These are phyloP conservation scores for Lichtheimia corymbifera DNA, from an alignment of 371 early-diverging fungal species.

Conservation along the genomic window DNA sequence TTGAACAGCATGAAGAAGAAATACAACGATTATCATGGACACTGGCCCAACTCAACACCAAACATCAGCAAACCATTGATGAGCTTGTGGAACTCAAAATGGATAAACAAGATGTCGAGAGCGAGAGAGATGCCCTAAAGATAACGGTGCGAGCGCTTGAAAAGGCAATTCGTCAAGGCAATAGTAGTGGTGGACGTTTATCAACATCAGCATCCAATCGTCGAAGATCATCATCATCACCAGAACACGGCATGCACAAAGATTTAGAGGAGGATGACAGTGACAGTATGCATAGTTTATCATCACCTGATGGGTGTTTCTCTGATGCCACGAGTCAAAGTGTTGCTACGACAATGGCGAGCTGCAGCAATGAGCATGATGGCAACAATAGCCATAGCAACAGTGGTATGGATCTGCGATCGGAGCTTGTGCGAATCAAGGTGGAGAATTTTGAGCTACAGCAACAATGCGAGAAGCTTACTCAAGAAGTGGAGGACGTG, in stretches of 20 bases:
- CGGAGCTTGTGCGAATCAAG: slow-evolving; percentile 32
- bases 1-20: slow-evolving; percentile 17
- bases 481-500: slow-evolving; percentile 28
- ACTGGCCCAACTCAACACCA: slow-evolving; percentile 7
- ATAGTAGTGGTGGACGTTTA: no score
- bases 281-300: background rate
- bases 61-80: slow-evolving; percentile 21
- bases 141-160: slow-evolving; percentile 40
- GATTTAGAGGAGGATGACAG: slow-evolving; percentile 4
- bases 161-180: slow-evolving; percentile 3
- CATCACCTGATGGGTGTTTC: slow-evolving; percentile 7
- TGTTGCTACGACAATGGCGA: slow-evolving; percentile 4
- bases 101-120: slow-evolving; percentile 41
- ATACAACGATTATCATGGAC: slow-evolving; percentile 10
- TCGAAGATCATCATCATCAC: background rate
- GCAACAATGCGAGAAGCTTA: slow-evolving; percentile 33
- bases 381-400: slow-evolving; percentile 1
- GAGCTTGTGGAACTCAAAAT: slow-evolving; percentile 28
- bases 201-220: background rate
- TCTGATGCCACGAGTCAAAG: slow-evolving; percentile 15
- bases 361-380: slow-evolving; percentile 5
- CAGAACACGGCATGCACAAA: background rate
- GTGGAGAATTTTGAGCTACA: slow-evolving; percentile 36
- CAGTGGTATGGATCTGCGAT: slow-evolving; percentile 10
- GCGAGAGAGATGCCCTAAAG: slow-evolving; percentile 44